phyloP scores from a whole-genome alignment of 2,329 filamentous ascomycete genomes.

The Aspergillus sojae region DNA sequence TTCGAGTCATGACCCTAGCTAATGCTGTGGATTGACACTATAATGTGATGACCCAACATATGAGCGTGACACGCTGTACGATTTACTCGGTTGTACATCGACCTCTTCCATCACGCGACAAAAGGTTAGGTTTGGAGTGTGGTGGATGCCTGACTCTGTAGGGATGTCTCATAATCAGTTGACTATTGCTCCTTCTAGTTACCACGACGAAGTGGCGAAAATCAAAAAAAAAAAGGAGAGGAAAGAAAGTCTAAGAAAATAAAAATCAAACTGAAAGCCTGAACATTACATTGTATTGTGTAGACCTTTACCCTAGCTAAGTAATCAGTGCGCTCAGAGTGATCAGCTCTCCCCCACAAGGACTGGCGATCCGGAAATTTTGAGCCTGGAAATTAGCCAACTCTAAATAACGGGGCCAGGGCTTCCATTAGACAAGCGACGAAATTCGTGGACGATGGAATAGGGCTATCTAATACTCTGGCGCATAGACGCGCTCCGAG shows the following conservation, averaged over 20 bases:
- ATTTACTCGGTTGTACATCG: constrained; percentile 16
- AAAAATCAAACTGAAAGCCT: not conserved
- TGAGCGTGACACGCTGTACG: constrained; percentile 19
- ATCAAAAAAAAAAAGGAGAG: not conserved
- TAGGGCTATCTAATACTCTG: not conserved
- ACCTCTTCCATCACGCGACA: constrained; percentile 12
- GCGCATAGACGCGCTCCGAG: constrained; percentile 6
- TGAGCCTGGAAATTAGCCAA: constrained; percentile 2
- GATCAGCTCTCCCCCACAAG: constrained; percentile 6
- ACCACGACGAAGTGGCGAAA: constrained; percentile 3
- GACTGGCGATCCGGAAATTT: constrained; percentile 15
- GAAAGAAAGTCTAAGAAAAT: not conserved
- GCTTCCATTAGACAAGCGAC: not conserved
- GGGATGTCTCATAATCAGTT: constrained; percentile 8
- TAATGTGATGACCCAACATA: constrained; percentile 16
- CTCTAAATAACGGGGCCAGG: constrained; percentile 1
- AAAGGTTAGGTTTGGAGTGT: constrained; percentile 10
- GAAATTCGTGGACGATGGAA: not conserved
- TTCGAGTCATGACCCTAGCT: constrained; percentile 12
- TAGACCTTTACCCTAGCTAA: not conserved
- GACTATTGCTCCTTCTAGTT: constrained; percentile 4
- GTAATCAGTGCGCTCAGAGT: constrained; percentile 4
- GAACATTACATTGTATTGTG: not conserved
- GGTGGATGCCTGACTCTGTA: constrained; percentile 16
- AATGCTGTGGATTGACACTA: constrained; percentile 9